Percentiles rank a stretch among this genome's conserved stretches.
phyloP scores from a whole-genome alignment of 257 asterid genomes.

The Capsicum baccatum region DNA sequence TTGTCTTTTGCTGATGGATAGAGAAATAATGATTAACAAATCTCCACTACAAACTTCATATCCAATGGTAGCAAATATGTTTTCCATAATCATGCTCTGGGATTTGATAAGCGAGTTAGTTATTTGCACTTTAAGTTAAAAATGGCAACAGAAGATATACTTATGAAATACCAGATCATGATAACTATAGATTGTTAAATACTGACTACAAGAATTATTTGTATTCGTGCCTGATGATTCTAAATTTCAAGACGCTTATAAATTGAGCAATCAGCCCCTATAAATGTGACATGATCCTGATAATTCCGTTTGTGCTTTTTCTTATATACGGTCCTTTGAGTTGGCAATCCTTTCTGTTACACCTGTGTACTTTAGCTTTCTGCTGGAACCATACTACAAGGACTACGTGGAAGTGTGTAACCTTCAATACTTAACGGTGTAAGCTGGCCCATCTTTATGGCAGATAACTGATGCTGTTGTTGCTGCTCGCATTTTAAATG shows the following conservation, averaged over 20 bases:
- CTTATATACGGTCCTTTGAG: background rate
- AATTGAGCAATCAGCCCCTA: background rate
- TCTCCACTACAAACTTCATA: background rate
- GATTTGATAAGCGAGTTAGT: background rate
- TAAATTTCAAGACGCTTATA: background rate
- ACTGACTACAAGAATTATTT: background rate
- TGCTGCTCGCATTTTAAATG: conserved; percentile 98
- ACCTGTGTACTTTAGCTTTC: conserved; percentile 3
- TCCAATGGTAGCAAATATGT: background rate
- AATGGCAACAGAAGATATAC: conserved; percentile 7
- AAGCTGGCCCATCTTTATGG: conserved; percentile 29
- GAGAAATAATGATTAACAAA: background rate
- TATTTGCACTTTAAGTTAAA: conserved; percentile 18
- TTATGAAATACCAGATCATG: background rate
- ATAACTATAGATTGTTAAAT: background rate
- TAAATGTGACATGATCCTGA: background rate
- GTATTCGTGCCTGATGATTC: background rate
- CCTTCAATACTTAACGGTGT: background rate
- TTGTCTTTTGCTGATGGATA: background rate
- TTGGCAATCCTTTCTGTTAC: background rate
- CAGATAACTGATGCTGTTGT: conserved; percentile 98
- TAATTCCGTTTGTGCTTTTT: background rate
- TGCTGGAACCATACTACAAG: conserved; percentile 13
- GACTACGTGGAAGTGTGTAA: background rate
- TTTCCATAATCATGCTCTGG: background rate